Conservation (phyloP, 1,284 basidiomycete species). For the Apiotrichum sp. region DNA sequence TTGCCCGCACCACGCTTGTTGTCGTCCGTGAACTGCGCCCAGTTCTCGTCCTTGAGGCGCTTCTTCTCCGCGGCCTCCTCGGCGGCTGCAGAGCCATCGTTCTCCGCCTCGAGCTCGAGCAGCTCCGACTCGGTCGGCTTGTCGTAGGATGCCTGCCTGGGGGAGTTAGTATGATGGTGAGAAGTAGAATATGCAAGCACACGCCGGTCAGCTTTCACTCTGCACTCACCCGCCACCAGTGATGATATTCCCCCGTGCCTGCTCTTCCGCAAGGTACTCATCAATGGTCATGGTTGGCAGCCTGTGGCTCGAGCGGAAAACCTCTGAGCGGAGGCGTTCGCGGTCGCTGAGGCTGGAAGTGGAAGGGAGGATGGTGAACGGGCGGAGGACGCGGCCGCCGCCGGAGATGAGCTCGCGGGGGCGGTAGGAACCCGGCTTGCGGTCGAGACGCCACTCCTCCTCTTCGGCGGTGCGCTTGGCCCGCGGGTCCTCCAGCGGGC, state of each 20-base stretch:
- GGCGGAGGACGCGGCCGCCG: slow-evolving; percentile 70
- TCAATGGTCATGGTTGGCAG: slow-evolving; percentile 95
- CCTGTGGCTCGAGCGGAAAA: slow-evolving; percentile 79
- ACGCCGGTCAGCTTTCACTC: no score
- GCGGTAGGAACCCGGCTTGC: slow-evolving; percentile 37
- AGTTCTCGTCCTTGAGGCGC: slow-evolving; percentile 78
- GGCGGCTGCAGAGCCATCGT: slow-evolving; percentile 68
- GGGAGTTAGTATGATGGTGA: no score
- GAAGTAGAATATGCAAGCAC: no score
- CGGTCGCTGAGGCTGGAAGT: slow-evolving; percentile 54
- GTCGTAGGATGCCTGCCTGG: slow-evolving; percentile 62
- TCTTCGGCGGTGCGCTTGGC: slow-evolving; percentile 32
- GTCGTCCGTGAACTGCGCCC: slow-evolving; percentile 74
- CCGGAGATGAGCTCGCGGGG: slow-evolving; percentile 61
- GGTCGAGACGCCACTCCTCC: slow-evolving; percentile 74
- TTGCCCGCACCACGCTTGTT: slow-evolving; percentile 82
- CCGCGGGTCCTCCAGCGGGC: slow-evolving; percentile 47
- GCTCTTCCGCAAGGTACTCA: slow-evolving; percentile 86
- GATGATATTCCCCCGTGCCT: slow-evolving; percentile 76
- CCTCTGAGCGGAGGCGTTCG: slow-evolving; percentile 64
- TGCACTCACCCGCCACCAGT: slow-evolving; percentile 72
- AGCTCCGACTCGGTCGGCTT: slow-evolving; percentile 69
- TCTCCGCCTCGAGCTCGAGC: slow-evolving; percentile 68
- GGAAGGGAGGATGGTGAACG: slow-evolving; percentile 85
- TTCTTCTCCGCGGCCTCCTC: slow-evolving; percentile 70